A percentile compares a stretch with the other conserved stretches of the same genome.
Conservation (phyloP, 164 flowering plant species). For the Stephania yunnanensis region DNA sequence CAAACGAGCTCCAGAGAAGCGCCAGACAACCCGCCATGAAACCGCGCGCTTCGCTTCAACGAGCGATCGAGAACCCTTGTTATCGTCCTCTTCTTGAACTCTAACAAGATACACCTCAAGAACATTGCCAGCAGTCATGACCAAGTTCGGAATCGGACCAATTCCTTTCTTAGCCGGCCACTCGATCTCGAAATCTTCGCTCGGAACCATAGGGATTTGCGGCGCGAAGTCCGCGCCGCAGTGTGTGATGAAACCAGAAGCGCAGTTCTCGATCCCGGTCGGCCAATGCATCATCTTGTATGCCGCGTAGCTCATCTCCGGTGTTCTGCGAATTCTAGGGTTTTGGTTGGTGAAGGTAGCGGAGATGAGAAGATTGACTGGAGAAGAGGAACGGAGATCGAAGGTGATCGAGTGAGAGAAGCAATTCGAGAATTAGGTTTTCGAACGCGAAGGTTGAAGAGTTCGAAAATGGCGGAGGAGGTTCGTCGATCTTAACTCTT, state of each 20-base stretch:
- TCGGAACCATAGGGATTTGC: slow-evolving; percentile 32
- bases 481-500: neutral
- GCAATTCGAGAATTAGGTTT: neutral
- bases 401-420: neutral
- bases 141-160: too few species aligned
- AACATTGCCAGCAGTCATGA: slow-evolving; percentile 73
- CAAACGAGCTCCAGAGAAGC: slow-evolving; percentile 94
- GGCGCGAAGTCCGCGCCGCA: slow-evolving; percentile 47
- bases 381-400: neutral
- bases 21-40: slow-evolving; percentile 75
- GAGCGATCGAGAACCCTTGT: slow-evolving; percentile 23
- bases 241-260: slow-evolving; percentile 82
- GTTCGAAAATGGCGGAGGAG: neutral
- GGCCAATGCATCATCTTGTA: slow-evolving; percentile 94
- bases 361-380: neutral
- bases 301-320: slow-evolving; percentile 83
- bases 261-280: slow-evolving; percentile 88
- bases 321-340: slow-evolving; percentile 1
- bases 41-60: slow-evolving; percentile 51
- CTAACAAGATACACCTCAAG: slow-evolving; percentile 72
- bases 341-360: slow-evolving; percentile 1
- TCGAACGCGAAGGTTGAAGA: neutral
- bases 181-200: slow-evolving; percentile 70
- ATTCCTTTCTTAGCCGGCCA: slow-evolving; percentile 42
- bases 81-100: slow-evolving; percentile 57